Percentiles rank a stretch among this genome's conserved stretches.
phyloP scores from a whole-genome alignment of 257 asterid genomes.

The Plantago ovata region DNA sequence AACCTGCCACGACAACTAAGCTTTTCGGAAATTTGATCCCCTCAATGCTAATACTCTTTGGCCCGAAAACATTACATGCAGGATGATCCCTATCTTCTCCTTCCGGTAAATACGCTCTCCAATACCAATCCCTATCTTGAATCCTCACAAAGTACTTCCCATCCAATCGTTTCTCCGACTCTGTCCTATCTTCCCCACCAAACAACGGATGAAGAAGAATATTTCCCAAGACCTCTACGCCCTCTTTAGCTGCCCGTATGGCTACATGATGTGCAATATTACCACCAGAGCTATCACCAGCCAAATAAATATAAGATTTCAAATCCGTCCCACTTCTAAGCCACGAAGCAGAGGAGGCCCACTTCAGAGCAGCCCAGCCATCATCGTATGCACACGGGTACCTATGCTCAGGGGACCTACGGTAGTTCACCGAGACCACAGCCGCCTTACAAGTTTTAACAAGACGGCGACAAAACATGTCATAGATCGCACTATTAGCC shows the following conservation, averaged over 20 bases:
- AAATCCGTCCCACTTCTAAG: slow-evolving; percentile 49
- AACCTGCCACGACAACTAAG: slow-evolving; percentile 76
- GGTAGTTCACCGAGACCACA: slow-evolving; percentile 77
- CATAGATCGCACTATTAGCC: slow-evolving; percentile 80
- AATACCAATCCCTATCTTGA: slow-evolving; percentile 84
- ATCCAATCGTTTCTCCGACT: slow-evolving; percentile 57
- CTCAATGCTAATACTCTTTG: slow-evolving; percentile 38
- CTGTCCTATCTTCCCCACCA: slow-evolving; percentile 70
- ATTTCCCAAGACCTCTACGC: slow-evolving; percentile 53
- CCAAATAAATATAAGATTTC: slow-evolving; percentile 51
- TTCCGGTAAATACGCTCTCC: slow-evolving; percentile 78
- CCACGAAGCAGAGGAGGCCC: slow-evolving; percentile 56
- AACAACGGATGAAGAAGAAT: slow-evolving; percentile 72
- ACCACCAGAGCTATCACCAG: slow-evolving; percentile 89
- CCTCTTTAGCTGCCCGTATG: slow-evolving; percentile 53
- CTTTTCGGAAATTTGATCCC: slow-evolving; percentile 52
- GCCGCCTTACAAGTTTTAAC: slow-evolving; percentile 65
- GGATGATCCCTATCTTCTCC: slow-evolving; percentile 87
- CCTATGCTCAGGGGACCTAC: slow-evolving; percentile 73
- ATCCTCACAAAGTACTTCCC: slow-evolving; percentile 70
- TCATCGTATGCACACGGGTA: slow-evolving; percentile 84
- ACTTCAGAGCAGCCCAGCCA: slow-evolving; percentile 75
- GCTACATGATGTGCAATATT: slow-evolving; percentile 85
- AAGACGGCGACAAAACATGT: slow-evolving; percentile 75
- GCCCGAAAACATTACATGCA: slow-evolving; percentile 77